Percentiles rank a stretch among this genome's conserved stretches.
Conservation (phyloP, 495 filamentous ascomycete species). For the Penicillium riverlandense region DNA sequence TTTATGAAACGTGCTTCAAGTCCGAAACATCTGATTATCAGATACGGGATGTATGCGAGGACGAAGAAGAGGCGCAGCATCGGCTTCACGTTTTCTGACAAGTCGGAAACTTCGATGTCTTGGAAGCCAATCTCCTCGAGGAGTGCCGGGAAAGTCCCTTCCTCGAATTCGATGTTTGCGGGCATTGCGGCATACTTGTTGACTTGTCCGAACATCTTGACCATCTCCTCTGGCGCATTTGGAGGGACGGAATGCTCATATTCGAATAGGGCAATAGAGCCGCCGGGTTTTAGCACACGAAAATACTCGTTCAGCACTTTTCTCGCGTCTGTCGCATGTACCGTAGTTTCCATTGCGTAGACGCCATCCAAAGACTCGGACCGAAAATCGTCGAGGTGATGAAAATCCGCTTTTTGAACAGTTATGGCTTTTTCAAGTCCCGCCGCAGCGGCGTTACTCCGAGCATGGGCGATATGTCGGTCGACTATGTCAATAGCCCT, state of each 20-base stretch:
- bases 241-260: slow-evolving; percentile 46
- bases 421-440: slow-evolving; percentile 48
- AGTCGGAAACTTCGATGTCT: slow-evolving; percentile 39
- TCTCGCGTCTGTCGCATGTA: slow-evolving; percentile 45
- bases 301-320: slow-evolving; percentile 39
- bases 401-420: slow-evolving; percentile 44
- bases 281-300: slow-evolving; percentile 43
- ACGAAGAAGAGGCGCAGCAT: slow-evolving; percentile 46
- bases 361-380: slow-evolving; percentile 40
- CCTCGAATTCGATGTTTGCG: slow-evolving; percentile 25
- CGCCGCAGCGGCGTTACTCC: slow-evolving; percentile 27
- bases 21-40: slow-evolving; percentile 38
- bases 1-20: slow-evolving; percentile 42
- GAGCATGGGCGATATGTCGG: slow-evolving; percentile 39
- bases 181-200: slow-evolving; percentile 44
- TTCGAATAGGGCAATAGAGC: slow-evolving; percentile 40
- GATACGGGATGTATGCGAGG: slow-evolving; percentile 44
- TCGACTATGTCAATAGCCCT: slow-evolving; percentile 46
- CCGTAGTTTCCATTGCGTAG: slow-evolving; percentile 55
- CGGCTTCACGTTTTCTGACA: slow-evolving; percentile 42
- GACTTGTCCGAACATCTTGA: slow-evolving; percentile 27
- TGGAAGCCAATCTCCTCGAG: slow-evolving; percentile 44
- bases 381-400: slow-evolving; percentile 36
- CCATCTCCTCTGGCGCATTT: slow-evolving; percentile 22
- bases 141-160: slow-evolving; percentile 26